Base-by-base conservation (phyloP, 768 basidiomycete genomes). In the Sporobolomyces phaffii region DNA sequence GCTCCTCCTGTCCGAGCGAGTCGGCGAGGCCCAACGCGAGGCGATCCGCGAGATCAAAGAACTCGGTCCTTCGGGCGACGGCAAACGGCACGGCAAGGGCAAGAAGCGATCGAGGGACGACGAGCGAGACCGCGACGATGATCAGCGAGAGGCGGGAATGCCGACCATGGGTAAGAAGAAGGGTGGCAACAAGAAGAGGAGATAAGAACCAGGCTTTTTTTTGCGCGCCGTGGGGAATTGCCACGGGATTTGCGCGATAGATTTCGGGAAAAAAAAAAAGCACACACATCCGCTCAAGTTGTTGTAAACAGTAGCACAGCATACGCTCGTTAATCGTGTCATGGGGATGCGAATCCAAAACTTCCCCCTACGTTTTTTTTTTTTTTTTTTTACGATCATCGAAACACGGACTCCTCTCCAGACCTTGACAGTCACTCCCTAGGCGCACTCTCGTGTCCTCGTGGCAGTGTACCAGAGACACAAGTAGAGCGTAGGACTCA, bases 111-210 rank as follows among this genome's bases (percentile, higher is more conserved):
- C 73, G 18, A 82, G 81, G 24, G 81, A 80, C 64, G 92, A 91
- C 74, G 87, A 90, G 59, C 82, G 83, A 75, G 93, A 96, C 78
- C 81, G 91, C 66, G 94, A 97, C 72, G 94, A 99, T 75, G 94
- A 97, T 79, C 81, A 86, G 24, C 85, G 90, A 11, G 89, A 97
- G 78, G 91, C 89, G 49, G 93, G 91, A 2, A 86, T 94, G 84
- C 70, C 70, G 15, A 59, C 18, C 33, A 45, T 58, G 43, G 56
- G 56, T 17, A 58, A 58, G 56, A 45, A 58, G 43, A 47, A 47
- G 31, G 56, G 54, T 10, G 54, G 56, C 22, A 58, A 58, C 41
- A 44, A 45, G 36, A 38, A 38, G 31, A 58, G 56, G 43, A 58
- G 56, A 58, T 44, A 43, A 58, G 20, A 2, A 8, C 9, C 34